Percentiles rank a stretch among this genome's conserved stretches.
Conservation (phyloP, 352 stramenopile genomes). For the Thraustochytrium striatum region DNA sequence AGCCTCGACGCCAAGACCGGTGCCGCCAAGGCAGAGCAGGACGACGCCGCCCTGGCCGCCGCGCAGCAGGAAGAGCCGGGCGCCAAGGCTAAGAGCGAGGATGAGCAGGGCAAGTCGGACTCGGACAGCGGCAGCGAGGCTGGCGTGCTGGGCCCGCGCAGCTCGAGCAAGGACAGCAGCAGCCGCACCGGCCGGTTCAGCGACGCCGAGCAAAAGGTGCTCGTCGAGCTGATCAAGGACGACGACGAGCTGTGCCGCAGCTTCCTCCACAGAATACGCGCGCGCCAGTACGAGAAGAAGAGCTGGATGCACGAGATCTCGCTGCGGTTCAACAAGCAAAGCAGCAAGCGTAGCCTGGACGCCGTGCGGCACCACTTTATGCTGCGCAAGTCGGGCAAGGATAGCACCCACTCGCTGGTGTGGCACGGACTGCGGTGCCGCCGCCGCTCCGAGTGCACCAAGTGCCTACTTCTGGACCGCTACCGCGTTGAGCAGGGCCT, state of each 20-base stretch:
- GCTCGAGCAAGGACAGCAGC: not conserved
- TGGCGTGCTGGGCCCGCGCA: not conserved
- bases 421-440: constrained; percentile 14
- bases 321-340: constrained; percentile 32
- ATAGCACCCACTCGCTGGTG: constrained; percentile 6
- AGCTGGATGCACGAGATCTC: constrained; percentile 46
- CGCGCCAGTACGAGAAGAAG: constrained; percentile 24
- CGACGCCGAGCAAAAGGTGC: constrained; percentile 19
- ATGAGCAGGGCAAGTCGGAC: not conserved
- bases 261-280: constrained; percentile 29
- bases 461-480: constrained; percentile 17
- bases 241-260: constrained; percentile 31
- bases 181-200: constrained; percentile 4
- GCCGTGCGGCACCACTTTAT: constrained; percentile 45
- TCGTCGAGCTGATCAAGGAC: constrained; percentile 18
- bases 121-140: not conserved
- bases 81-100: too few species aligned
- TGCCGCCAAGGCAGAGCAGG: too few species aligned
- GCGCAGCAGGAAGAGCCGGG: too few species aligned
- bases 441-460: constrained; percentile 2
- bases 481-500: constrained; percentile 19
- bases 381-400: constrained; percentile 16
- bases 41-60: too few species aligned
- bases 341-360: constrained; percentile 26
- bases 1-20: too few species aligned